Base-by-base conservation (phyloP, 345 rosid species). In the Eutrema heterophyllum region DNA sequence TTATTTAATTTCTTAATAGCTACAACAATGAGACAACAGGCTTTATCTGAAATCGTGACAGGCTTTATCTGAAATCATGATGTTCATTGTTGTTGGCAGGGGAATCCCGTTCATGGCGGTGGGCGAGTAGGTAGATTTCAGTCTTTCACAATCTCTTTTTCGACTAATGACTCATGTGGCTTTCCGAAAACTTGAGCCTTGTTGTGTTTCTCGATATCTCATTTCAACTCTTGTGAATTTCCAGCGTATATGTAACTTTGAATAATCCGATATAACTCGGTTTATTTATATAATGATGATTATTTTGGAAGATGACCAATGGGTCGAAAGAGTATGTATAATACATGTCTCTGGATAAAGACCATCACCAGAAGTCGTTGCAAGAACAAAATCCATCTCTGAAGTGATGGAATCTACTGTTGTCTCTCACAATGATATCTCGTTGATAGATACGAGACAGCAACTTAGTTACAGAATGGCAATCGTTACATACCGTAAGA, bases 401-500 rank as follows among this genome's bases (percentile, higher is more conserved):
- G 58, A 86, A 86, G 75, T 81, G 84, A 86, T 84, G 87, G 78
- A 87, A 87, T 51, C 88, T 76, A 30, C 74, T 80, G 8, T 79
- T 83, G 54, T 83, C 91, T 82, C 88, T 87, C 67, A 87, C 87
- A 48, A 83, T 78, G 51, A 87, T 85, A 55, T 87, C 84, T 16
- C 75, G 69, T 24, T 58, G 40, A 66, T 83, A 85, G 45, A 87
- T 79, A 36, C 54, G 35, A 38, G 86, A 85, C 10, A 87, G 69
- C 15, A 83, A 81, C 73, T 82, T 85, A 6, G 83, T 84, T 39
- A 83, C 77, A 43, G 80, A 53, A 64, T 83, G 88, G n/a, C 88
- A 87, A 63, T 85, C 88, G 2, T 73, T 82, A 56, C 87, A 83
- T 12, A 84, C 87, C 5, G 83, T 78, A 14, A 86, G 80, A 80